A percentile compares a stretch with the other conserved stretches of the same genome.
Conservation (phyloP, 164 flowering plant species). For the Nelumbo lutea region DNA sequence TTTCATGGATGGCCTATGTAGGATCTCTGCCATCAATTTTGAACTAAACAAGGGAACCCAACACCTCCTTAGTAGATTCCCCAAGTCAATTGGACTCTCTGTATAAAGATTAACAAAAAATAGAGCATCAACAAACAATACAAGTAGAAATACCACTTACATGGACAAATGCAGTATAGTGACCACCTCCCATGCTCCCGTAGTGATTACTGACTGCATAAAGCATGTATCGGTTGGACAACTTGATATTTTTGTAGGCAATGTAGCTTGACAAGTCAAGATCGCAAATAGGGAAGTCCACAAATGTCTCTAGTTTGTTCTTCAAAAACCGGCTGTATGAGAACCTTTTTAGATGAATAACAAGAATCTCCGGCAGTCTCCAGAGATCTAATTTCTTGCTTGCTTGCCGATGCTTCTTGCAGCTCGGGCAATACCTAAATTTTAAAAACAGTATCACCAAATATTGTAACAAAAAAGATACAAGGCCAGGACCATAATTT, state of each 20-base stretch:
- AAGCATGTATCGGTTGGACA: conserved; percentile 53
- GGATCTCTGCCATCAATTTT: no score
- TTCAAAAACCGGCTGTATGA: conserved; percentile 72
- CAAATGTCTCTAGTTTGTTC: conserved; percentile 86
- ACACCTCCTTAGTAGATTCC: no score
- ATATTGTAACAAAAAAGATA: background rate
- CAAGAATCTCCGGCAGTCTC: conserved; percentile 91
- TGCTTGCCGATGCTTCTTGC: conserved; percentile 87
- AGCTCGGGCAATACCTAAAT: conserved; percentile 80
- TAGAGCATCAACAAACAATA: no score
- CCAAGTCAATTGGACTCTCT: no score
- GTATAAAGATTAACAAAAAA: no score
- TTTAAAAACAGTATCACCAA: background rate
- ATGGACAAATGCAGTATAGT: conserved; percentile 85
- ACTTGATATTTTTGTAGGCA: conserved; percentile 32
- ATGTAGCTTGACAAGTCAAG: conserved; percentile 73
- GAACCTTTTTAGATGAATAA: conserved; percentile 91
- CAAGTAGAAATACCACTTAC: conserved; percentile 44
- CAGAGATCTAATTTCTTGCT: conserved; percentile 93
- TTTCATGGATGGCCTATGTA: no score
- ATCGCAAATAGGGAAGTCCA: conserved; percentile 76
- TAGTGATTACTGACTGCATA: conserved; percentile 92
- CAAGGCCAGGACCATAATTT: background rate
- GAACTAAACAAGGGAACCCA: no score
- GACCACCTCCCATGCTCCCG: conserved; percentile 97